These are phyloP conservation scores for Acidomyces sp. DNA, from an alignment of 495 filamentous ascomycete species.

Conservation along the genomic window DNA sequence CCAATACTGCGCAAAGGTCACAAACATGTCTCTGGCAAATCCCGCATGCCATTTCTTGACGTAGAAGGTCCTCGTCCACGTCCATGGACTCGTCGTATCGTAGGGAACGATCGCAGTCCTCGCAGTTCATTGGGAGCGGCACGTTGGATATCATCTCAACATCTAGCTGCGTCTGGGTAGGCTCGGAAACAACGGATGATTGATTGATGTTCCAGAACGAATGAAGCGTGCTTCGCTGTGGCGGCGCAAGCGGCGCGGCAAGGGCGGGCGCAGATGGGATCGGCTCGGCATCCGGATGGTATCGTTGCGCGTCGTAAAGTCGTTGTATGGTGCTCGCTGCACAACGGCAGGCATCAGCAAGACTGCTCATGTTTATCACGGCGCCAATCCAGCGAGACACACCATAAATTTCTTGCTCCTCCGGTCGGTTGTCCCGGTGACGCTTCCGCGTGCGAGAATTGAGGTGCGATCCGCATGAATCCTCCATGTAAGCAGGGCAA, in stretches of 20 bases:
- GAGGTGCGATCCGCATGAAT: constrained; percentile 2
- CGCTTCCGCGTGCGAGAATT: constrained; percentile 26
- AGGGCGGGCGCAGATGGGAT: constrained; percentile 7
- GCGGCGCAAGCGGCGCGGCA: constrained; percentile 1
- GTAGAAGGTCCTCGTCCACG: constrained; percentile 6
- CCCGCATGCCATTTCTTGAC: constrained; percentile 10
- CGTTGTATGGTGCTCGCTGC: constrained; percentile 27
- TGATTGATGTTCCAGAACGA: constrained; percentile 27
- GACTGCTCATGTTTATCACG: not conserved
- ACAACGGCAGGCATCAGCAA: constrained; percentile 1
- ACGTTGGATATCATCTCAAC: not conserved
- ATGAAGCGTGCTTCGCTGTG: constrained; percentile 28
- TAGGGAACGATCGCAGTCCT: constrained; percentile 26
- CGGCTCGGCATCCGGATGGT: constrained; percentile 17
- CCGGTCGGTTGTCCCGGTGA: constrained; percentile 28
- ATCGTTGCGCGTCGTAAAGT: constrained; percentile 27
- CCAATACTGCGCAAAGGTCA: constrained; percentile 13
- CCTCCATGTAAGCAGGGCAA: constrained; percentile 7
- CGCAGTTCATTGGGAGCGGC: constrained; percentile 16
- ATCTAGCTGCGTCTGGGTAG: not conserved
- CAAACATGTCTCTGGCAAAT: constrained; percentile 16
- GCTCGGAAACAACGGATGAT: constrained; percentile 1
- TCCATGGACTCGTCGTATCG: constrained; percentile 20
- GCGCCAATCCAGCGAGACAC: constrained; percentile 6
- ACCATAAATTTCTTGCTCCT: constrained; percentile 27